Evolutionary conservation across 1,284 basidiomycete species (phyloP), one percentile per base, ranked within the genome.

Genomic region (Ustilago loliicola): DNA sequence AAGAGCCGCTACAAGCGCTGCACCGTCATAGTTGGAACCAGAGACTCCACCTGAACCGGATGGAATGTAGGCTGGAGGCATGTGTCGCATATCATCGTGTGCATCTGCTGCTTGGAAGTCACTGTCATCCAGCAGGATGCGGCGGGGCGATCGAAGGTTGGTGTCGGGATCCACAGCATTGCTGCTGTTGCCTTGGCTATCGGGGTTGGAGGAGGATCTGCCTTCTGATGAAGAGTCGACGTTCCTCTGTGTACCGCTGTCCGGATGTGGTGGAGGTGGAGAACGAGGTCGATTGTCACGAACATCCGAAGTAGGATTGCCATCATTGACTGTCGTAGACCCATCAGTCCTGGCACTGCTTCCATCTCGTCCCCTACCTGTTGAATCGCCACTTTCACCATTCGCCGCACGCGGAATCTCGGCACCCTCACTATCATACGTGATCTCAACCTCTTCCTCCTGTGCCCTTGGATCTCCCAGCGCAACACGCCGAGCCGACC

Each of bases 11-110:
- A 66, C 71, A 5, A 78, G 42, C 1, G 52, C 58, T 0, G 63
- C 67, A 13, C 36, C 61, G 47, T 57, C 57, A 51, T 63, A 61
- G 2, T 57, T 3, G 2, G 65, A 25, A 3, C 27, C 29, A 4
- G 57, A 19, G 2, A 58, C 25, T 10, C 38, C 57, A 42, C 51
- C 71, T 3, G 57, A 61, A n/a, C 76, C 69, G 23, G 77, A 72
- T 1, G 79, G 62, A 38, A 82, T 80, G 67, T 82, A 82, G 17
- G 80, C 80, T 3, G 80, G 80, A 29, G 80, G 80, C 66, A 79
- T 67, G 59, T 74, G 68, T 21, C 65, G 75, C 38, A 60, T 62
- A 17, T 71, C 72, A 25, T 72, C 68, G 54, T 60, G 45, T 2
- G 63, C 72, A 17, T 80, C 79, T 9, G 72, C 79, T n/a, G 79